These are phyloP conservation scores for Eucalyptus cloeziana DNA, from an alignment of 345 rosid genomes.

Conservation along the genomic window DNA sequence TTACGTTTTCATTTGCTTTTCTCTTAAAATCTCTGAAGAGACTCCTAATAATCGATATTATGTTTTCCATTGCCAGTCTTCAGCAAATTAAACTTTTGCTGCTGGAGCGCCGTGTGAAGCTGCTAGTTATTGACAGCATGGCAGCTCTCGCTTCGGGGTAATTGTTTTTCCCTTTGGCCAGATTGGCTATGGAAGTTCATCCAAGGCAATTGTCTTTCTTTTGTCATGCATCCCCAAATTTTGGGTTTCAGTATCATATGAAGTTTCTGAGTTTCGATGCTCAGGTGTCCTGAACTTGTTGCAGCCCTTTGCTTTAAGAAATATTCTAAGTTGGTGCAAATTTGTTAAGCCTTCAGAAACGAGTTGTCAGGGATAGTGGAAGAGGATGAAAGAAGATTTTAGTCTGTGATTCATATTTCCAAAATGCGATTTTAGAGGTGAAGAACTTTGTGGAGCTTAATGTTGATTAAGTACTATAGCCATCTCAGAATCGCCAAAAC, in stretches of 20 bases:
- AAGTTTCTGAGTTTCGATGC: not conserved
- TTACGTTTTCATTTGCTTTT: not conserved
- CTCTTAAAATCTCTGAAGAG: not conserved
- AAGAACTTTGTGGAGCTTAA: not conserved
- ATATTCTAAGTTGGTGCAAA: not conserved
- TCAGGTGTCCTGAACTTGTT: not conserved
- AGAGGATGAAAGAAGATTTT: not conserved
- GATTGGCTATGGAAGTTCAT: not conserved
- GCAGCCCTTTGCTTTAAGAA: not conserved
- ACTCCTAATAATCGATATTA: not conserved
- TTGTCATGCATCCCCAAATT: not conserved
- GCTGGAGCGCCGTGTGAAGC: slow-evolving; percentile 62
- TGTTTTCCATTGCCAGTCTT: slow-evolving; percentile 27
- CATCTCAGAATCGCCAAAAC: not conserved
- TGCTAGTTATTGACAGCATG: slow-evolving; percentile 85
- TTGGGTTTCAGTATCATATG: not conserved
- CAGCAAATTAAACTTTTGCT: slow-evolving; percentile 67
- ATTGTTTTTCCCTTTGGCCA: not conserved
- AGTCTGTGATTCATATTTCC: not conserved
- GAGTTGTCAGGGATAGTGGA: not conserved
- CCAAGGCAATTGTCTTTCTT: not conserved
- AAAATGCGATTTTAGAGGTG: not conserved
- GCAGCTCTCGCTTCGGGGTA: slow-evolving; percentile 82
- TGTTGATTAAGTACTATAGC: not conserved
- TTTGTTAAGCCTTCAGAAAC: not conserved